Base-by-base conservation (phyloP, 83 land plant species). In the Diphasiastrum complanatum region DNA sequence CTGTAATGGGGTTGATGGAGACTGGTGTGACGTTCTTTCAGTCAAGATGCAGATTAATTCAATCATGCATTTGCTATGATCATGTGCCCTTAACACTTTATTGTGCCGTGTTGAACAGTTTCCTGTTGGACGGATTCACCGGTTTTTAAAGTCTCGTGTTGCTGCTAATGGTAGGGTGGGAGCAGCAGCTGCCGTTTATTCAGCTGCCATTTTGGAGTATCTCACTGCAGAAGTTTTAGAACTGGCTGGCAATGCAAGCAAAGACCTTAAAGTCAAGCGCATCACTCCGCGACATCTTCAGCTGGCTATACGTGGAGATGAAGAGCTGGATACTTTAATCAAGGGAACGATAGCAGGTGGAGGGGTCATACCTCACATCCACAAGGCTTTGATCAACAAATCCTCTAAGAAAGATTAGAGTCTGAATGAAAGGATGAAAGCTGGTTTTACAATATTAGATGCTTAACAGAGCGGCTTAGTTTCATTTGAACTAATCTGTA, bases 261-360 rank as follows among this genome's bases (percentile, higher is more conserved):
- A 63, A 45, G 66, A 63, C 29, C 60, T 63, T 20, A 63, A 63
- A 60, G 66, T 63, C 60, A 63, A 63, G 67, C 68, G 68, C 6
- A 65, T 65, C 38, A 65, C 68, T 0, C 68, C 68, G 1, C 66
- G 68, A 2, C 68, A 65, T 27, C 40, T 65, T 18, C 68, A 65
- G 25, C 68, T 65, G 26, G 68, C 68, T 2, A 65, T 65, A 24
- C 66, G 68, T 4, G 68, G 68, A 37, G 68, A 65, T 38, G 68
- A 65, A 43, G 68, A 65, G 67, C 14, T 65, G 29, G 68, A 65
- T 67, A 65, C 68, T 6, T 49, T 65, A 41, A 65, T 65, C 68
- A 63, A 63, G 66, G 66, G 66, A 3, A 46, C 66, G 12, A 63
- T 63, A 22, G 66, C 66, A 19, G 66, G 68, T 0, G 68, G 68